These are phyloP conservation scores for Rhizoctonia solani DNA, from an alignment of 1,284 basidiomycete genomes.

Conservation along the genomic window DNA sequence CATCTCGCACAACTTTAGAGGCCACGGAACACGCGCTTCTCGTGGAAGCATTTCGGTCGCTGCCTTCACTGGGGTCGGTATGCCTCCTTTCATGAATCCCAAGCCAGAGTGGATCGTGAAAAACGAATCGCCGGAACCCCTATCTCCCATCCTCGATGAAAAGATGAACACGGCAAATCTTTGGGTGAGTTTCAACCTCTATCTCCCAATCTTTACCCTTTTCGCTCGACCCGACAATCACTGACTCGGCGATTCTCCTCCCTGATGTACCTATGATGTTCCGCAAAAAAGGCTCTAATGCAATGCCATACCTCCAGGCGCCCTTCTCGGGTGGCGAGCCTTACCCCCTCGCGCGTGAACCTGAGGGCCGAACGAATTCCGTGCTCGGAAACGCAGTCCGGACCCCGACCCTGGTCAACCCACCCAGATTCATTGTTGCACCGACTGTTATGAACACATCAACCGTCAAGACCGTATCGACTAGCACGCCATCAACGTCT, in stretches of 20 bases:
- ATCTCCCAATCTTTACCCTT: neutral
- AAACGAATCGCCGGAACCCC: neutral
- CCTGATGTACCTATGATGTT: too few species aligned
- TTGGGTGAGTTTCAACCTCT: neutral
- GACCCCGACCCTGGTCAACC: slow-evolving; percentile 16
- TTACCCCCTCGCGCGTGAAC: neutral
- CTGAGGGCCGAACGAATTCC: neutral
- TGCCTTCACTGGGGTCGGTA: slow-evolving; percentile 11
- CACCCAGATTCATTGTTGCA: slow-evolving; percentile 13
- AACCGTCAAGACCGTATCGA: too few species aligned
- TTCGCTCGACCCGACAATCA: neutral
- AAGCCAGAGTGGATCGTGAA: slow-evolving; percentile 28
- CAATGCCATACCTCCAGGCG: neutral
- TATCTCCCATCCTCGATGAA: neutral
- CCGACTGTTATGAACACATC: too few species aligned
- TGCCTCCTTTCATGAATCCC: slow-evolving; percentile 27
- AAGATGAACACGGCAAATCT: neutral
- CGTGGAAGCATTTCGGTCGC: slow-evolving; percentile 22
- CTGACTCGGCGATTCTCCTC: neutral
- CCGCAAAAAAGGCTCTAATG: neutral
- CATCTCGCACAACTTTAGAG: neutral
- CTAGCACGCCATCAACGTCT: too few species aligned
- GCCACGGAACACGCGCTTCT: slow-evolving; percentile 21
- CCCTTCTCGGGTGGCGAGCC: neutral
- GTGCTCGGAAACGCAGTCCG: neutral